phyloP scores from a whole-genome alignment of 2,329 filamentous ascomycete species.

The Thielaviopsis euricoi region DNA sequence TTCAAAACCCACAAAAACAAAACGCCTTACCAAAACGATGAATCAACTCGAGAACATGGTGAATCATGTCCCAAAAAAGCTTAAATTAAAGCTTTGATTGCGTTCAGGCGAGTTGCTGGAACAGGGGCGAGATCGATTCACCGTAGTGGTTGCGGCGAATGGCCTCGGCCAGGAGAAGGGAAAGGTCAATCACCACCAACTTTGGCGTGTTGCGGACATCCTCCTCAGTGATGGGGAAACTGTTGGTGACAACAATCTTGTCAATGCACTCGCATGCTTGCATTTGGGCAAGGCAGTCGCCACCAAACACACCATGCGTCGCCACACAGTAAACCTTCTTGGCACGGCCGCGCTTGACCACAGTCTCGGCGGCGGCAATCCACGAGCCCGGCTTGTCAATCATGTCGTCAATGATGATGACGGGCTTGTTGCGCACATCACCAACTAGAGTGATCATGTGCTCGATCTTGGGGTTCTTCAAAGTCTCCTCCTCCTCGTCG shows the following conservation, averaged over 20 bases:
- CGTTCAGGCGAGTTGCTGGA: conserved; percentile 47
- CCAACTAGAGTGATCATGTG: conserved; percentile 97
- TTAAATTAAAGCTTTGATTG: neutral
- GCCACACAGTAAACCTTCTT: conserved; percentile 96
- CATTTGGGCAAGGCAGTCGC: conserved; percentile 76
- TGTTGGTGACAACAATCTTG: conserved; percentile 88
- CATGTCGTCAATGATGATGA: conserved; percentile 97
- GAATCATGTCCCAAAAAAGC: neutral
- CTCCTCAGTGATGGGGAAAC: conserved; percentile 74
- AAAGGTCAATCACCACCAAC: conserved; percentile 77
- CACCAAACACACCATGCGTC: conserved; percentile 87
- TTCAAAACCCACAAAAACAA: neutral
- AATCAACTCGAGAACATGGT: neutral
- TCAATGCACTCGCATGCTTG: conserved; percentile 88
- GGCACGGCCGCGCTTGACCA: conserved; percentile 79
- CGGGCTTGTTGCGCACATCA: conserved; percentile 72
- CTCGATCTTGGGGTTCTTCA: conserved; percentile 65
- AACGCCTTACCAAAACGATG: conserved; percentile 3
- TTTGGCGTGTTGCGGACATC: conserved; percentile 59
- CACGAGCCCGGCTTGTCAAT: conserved; percentile 94
- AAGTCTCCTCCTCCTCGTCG: conserved; percentile 86
- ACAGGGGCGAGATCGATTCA: conserved; percentile 58
- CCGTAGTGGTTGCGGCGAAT: conserved; percentile 95
- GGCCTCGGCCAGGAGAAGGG: conserved; percentile 73
- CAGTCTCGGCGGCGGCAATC: conserved; percentile 94